These are phyloP conservation scores for Corylus heterophylla DNA, from an alignment of 306 rosid species.

Conservation along the genomic window DNA sequence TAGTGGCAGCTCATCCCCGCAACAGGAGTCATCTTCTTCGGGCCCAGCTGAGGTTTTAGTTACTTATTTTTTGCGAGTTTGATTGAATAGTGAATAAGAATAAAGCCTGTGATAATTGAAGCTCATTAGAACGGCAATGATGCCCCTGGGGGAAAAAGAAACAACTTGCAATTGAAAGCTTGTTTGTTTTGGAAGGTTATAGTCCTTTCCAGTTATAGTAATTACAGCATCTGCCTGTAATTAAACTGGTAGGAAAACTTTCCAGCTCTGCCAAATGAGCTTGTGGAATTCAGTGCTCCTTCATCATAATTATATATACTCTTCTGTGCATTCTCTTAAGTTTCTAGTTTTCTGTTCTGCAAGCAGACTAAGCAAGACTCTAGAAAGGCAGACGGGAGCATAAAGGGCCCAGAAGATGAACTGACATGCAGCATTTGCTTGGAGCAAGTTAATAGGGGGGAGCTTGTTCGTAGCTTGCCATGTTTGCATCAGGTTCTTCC, in stretches of 20 bases:
- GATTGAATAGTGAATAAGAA: background rate
- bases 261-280: background rate
- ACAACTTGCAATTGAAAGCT: background rate
- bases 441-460: slow-evolving; percentile 60
- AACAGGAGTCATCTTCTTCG: slow-evolving; percentile 33
- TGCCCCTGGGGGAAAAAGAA: background rate
- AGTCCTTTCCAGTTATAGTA: background rate
- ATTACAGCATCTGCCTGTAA: background rate
- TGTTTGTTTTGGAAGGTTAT: background rate
- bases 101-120: background rate
- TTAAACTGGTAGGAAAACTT: background rate
- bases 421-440: slow-evolving; percentile 45
- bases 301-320: background rate
- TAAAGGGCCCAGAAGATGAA: slow-evolving; percentile 31
- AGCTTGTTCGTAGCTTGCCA: slow-evolving; percentile 62
- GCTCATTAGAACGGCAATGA: background rate
- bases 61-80: background rate
- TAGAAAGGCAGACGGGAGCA: slow-evolving; percentile 22
- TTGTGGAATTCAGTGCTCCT: background rate
- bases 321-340: background rate
- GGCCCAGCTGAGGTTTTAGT: slow-evolving; percentile 24
- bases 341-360: background rate
- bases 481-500: slow-evolving; percentile 67
- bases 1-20: slow-evolving; percentile 24
- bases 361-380: slow-evolving; percentile 26